Percentiles rank a stretch among this genome's conserved stretches.
phyloP scores from a whole-genome alignment of 345 rosid genomes.

The Syzygium aqueum region DNA sequence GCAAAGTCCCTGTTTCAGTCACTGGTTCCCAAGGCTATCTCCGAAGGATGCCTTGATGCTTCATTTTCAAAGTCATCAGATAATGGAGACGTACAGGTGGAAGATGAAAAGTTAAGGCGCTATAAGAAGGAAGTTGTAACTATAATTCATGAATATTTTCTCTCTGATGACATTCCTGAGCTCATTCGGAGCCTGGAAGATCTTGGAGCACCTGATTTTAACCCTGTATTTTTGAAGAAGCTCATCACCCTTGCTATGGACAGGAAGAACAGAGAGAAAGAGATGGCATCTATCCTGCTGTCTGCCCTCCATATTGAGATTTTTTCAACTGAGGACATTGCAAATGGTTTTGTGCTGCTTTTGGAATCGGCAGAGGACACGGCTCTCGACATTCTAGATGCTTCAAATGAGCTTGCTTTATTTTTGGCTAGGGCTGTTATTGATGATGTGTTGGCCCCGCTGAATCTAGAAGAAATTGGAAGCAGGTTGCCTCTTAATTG shows the following conservation, averaged over 20 bases:
- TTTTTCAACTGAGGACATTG: constrained; percentile 86
- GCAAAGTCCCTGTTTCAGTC: constrained; percentile 57
- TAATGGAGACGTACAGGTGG: constrained; percentile 26
- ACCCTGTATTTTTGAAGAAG: constrained; percentile 81
- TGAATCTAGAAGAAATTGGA: constrained; percentile 84
- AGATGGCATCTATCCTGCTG: constrained; percentile 96
- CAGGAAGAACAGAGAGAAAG: constrained; percentile 97
- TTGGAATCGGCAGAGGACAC: constrained; percentile 96
- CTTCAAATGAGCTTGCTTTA: constrained; percentile 93
- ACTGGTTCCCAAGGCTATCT: constrained; percentile 57
- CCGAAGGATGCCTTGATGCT: constrained; percentile 88
- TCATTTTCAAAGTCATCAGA: constrained; percentile 32
- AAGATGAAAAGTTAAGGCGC: constrained; percentile 42
- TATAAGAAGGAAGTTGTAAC: constrained; percentile 75
- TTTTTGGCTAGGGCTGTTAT: constrained; percentile 97
- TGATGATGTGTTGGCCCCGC: constrained; percentile 86
- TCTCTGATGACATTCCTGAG: constrained; percentile 97
- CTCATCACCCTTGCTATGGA: constrained; percentile 93
- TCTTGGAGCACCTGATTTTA: constrained; percentile 58
- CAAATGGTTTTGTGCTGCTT: constrained; percentile 83
- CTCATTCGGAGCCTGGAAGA: constrained; percentile 83
- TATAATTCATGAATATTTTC: constrained; percentile 92
- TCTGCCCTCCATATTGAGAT: constrained; percentile 94
- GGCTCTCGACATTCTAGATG: constrained; percentile 88
- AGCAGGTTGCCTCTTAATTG: constrained; percentile 65